phyloP scores from a whole-genome alignment of 1,284 basidiomycete genomes.

The Rhodotorula sp. region DNA sequence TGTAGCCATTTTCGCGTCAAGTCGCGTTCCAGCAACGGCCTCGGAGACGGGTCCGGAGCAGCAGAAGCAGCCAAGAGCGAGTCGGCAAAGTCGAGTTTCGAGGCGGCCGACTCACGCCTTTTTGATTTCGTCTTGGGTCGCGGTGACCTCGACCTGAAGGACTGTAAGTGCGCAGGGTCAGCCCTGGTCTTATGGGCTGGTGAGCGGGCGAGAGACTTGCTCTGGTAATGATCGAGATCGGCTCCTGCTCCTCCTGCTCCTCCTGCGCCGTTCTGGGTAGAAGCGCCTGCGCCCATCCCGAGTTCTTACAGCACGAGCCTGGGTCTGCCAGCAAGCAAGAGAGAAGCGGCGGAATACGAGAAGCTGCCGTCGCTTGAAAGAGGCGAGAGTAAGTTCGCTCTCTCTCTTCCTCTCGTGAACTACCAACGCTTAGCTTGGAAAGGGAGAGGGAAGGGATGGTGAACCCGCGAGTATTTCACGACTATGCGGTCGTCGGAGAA shows the following conservation, averaged over 20 bases:
- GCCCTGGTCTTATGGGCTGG: not conserved
- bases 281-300: constrained; percentile 10
- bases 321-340: not conserved
- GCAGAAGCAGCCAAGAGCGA: not conserved
- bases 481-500: constrained; percentile 56
- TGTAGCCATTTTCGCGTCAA: not conserved
- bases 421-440: too few species aligned
- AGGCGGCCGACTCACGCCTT: constrained; percentile 41
- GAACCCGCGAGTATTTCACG: constrained; percentile 66
- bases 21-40: not conserved
- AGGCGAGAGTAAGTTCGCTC: not conserved
- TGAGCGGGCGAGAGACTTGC: not conserved
- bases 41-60: not conserved
- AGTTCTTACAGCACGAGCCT: accelerated
- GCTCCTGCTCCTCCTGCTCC: not conserved
- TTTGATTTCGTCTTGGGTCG: constrained; percentile 45
- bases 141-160: constrained; percentile 37
- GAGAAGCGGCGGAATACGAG: not conserved
- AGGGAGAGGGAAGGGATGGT: constrained; percentile 47
- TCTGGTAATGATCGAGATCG: constrained; percentile 7
- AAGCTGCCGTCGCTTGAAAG: not conserved
- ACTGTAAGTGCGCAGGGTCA: constrained; percentile 28
- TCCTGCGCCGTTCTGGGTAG: not conserved
- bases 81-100: not conserved
- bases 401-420: not conserved